These are phyloP conservation scores for Heterobasidion parviporum DNA, from an alignment of 1,284 basidiomycete species.

Conservation along the genomic window DNA sequence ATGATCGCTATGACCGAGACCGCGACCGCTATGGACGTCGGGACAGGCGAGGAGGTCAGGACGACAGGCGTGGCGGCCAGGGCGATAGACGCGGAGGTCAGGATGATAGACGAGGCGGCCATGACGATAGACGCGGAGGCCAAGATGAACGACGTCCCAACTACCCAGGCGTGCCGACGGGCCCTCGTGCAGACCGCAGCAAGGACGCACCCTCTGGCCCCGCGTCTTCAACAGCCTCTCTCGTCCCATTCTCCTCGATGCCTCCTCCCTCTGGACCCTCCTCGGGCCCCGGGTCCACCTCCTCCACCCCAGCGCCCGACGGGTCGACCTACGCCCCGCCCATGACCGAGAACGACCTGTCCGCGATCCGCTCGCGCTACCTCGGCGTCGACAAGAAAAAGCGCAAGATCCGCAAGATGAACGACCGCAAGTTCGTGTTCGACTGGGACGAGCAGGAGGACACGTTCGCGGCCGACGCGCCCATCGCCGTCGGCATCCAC, in stretches of 20 bases:
- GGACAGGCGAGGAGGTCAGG: slow-evolving; percentile 18
- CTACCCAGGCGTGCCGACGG: slow-evolving; percentile 67
- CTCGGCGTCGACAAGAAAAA: slow-evolving; percentile 90
- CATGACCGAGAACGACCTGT: slow-evolving; percentile 69
- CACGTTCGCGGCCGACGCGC: slow-evolving; percentile 67
- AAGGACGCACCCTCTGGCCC: slow-evolving; percentile 31
- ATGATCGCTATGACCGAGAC: slow-evolving; percentile 46
- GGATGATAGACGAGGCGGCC: background rate
- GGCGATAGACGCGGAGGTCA: slow-evolving; percentile 14
- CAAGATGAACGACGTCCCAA: slow-evolving; percentile 19
- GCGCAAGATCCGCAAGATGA: slow-evolving; percentile 87
- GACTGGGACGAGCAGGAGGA: slow-evolving; percentile 97
- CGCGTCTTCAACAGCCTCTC: slow-evolving; percentile 18
- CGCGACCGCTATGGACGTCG: slow-evolving; percentile 28
- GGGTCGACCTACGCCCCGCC: slow-evolving; percentile 50
- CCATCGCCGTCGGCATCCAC: slow-evolving; percentile 51
- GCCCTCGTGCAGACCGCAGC: slow-evolving; percentile 68
- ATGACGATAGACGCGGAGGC: background rate
- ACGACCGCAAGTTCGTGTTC: slow-evolving; percentile 95
- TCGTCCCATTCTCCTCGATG: slow-evolving; percentile 32
- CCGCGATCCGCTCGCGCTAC: slow-evolving; percentile 79
- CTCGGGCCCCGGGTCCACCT: slow-evolving; percentile 9
- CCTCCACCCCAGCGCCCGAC: slow-evolving; percentile 24
- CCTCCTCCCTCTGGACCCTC: slow-evolving; percentile 32
- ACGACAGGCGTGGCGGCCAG: slow-evolving; percentile 21